Base-by-base conservation (phyloP, 768 basidiomycete genomes). In the Cystofilobasidium bisporidii region DNA sequence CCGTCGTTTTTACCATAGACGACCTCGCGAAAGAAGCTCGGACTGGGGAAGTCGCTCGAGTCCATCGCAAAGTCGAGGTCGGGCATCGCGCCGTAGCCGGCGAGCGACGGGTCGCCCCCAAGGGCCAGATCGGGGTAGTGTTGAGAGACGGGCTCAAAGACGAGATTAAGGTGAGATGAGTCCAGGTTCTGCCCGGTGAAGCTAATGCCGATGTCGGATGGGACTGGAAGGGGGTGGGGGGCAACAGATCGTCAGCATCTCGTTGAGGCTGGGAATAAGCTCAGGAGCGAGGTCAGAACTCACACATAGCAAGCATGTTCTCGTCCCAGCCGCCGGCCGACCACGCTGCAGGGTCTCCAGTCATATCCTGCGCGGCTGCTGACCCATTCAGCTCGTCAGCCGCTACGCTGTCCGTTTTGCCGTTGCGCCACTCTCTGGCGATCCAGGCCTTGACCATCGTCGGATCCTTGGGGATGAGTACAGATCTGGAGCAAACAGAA, bases 371-470 rank as follows among this genome's bases (percentile, higher is more conserved):
- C n/a, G 2, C 20, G 20, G 47, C 47, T n/a, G 47, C 43, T 15
- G 43, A 22, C 43, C 18, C 14, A 4, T 8, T 43, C 10, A 15
- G 20, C 43, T n/a, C 47, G 41, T 17, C 22, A 4, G 10, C 2
- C n/a, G 47, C 47, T 3, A 6, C 47, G 47, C 47, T 41, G 9
- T 65, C 22, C 30, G 32, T 24, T 32, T 55, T 6, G 45, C 33
- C 36, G 24, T 57, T 57, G 30, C 26, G 63, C 61, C 67, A 69
- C 43, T 69, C 62, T 2, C 55, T 33, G 12, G 41, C 45, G n/a
- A 64, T n/a, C 67, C 67, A 63, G n/a, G 43, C 17, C 30, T 59
- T 57, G 22, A 69, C 33, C 55, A 69, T 48, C n/a, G 30, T 55
- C n/a, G 62, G 62, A 26, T 63, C 62, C n/a, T 50, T 63, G 3